Conservation (phyloP, 768 basidiomycete species). For the Podaxis pistillaris region DNA sequence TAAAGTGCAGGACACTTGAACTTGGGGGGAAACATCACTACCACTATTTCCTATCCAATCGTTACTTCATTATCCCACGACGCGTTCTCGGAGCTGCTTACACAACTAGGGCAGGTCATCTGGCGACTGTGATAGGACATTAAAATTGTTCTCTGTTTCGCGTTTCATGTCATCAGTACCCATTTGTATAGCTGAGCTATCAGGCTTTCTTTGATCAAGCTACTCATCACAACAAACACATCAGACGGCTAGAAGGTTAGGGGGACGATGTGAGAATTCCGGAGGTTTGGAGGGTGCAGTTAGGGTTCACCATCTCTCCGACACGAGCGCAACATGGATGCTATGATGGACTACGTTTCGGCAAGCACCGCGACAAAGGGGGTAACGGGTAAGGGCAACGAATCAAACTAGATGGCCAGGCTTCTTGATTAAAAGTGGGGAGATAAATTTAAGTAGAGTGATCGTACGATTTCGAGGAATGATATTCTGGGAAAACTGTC, state of each 20-base stretch:
- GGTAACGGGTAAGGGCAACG: too few species aligned
- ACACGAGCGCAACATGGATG: too few species aligned
- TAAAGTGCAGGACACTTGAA: conserved; percentile 10
- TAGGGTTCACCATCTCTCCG: too few species aligned
- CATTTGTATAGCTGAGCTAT: not conserved
- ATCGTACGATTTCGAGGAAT: too few species aligned
- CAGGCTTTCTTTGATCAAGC: not conserved
- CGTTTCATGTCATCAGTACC: not conserved
- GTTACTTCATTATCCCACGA: not conserved
- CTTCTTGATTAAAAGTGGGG: too few species aligned
- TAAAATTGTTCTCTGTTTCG: not conserved
- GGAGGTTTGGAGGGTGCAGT: too few species aligned
- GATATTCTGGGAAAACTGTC: too few species aligned
- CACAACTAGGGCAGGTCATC: not conserved
- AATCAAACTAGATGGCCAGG: too few species aligned
- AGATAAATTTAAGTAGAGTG: too few species aligned
- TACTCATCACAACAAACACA: not conserved
- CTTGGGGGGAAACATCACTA: not conserved
- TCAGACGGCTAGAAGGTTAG: not conserved
- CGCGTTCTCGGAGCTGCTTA: not conserved
- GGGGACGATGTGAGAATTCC: not conserved
- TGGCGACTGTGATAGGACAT: not conserved
- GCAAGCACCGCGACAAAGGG: too few species aligned
- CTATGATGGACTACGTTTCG: too few species aligned
- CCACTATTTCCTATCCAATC: not conserved